Percentiles rank a stretch among this genome's conserved stretches.
Evolutionary conservation across 2,329 filamentous ascomycete genomes (phyloP).

Genomic region (Alternaria brassicicola): DNA sequence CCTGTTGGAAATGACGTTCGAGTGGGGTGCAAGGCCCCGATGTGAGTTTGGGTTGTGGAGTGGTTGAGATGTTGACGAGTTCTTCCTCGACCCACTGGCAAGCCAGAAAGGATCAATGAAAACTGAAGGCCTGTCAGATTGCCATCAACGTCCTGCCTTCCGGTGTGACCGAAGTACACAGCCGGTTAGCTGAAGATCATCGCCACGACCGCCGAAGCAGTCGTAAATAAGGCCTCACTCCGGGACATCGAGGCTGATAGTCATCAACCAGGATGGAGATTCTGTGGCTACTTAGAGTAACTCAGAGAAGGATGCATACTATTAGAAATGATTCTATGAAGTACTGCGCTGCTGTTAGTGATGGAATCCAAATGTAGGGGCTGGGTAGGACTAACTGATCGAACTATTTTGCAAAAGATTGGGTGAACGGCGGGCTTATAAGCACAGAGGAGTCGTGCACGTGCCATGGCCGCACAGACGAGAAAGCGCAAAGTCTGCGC

Average conservation of each 20-base stretch:
- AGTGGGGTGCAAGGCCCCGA: not conserved
- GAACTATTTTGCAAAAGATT: too few relatives aligned
- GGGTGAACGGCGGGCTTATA: not conserved
- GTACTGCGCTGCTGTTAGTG: conserved; percentile 10
- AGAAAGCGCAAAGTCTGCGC: not conserved
- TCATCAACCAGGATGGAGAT: conserved; percentile 92
- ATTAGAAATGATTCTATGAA: conserved; percentile 71
- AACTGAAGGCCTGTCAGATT: conserved; percentile 76
- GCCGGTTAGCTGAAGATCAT: conserved; percentile 86
- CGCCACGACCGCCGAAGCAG: conserved; percentile 84
- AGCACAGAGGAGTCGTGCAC: not conserved
- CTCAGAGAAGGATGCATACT: conserved; percentile 93
- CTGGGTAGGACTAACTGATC: conserved; percentile 6
- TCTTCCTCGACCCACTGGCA: conserved; percentile 44
- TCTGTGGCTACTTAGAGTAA: conserved; percentile 92
- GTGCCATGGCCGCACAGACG: not conserved
- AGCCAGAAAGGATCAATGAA: conserved; percentile 44
- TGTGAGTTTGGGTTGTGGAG: not conserved
- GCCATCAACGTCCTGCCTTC: conserved; percentile 79
- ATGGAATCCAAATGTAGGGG: not conserved
- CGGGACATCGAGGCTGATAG: conserved; percentile 79
- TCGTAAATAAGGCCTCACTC: conserved; percentile 75
- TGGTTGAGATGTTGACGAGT: not conserved
- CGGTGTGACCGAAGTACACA: conserved; percentile 78
- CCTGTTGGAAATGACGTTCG: not conserved